Percentiles rank a stretch among this genome's conserved stretches.
Evolutionary conservation across 2,329 filamentous ascomycete genomes (phyloP).

Genomic region (Fusarium napiforme): DNA sequence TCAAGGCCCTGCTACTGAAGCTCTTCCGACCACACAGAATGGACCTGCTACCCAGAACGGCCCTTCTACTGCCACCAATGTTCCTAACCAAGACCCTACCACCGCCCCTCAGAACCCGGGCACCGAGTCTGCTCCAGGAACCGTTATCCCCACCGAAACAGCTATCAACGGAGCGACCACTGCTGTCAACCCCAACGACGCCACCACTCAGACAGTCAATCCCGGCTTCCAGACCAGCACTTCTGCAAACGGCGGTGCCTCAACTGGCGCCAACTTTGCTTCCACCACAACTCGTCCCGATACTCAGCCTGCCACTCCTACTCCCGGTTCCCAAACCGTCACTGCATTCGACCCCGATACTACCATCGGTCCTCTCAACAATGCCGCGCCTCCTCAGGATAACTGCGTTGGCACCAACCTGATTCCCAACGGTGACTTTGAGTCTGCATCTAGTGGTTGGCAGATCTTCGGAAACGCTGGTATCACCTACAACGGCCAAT

Average conservation of each 20-base stretch:
- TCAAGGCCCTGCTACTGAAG: neutral
- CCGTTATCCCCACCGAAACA: neutral
- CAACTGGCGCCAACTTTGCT: neutral
- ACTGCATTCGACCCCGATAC: neutral
- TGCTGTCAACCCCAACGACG: neutral
- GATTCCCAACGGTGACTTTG: constrained; percentile 7
- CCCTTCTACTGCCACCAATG: neutral
- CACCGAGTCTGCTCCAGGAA: neutral
- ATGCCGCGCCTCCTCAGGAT: neutral
- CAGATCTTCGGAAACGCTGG: neutral
- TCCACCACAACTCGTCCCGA: neutral
- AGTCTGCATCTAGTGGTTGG: neutral
- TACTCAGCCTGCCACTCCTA: neutral
- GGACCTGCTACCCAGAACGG: neutral
- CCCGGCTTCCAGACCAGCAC: neutral
- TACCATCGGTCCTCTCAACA: neutral
- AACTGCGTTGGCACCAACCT: neutral
- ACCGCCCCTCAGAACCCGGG: neutral
- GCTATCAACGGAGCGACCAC: neutral
- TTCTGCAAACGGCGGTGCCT: neutral
- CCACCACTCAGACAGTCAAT: neutral
- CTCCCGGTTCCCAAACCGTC: neutral
- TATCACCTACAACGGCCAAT: neutral
- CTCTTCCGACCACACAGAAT: neutral
- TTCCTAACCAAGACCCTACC: neutral